Evolutionary conservation across 208 protist genomes (phyloP).

Genomic region (Acanthamoeba royreba): DNA sequence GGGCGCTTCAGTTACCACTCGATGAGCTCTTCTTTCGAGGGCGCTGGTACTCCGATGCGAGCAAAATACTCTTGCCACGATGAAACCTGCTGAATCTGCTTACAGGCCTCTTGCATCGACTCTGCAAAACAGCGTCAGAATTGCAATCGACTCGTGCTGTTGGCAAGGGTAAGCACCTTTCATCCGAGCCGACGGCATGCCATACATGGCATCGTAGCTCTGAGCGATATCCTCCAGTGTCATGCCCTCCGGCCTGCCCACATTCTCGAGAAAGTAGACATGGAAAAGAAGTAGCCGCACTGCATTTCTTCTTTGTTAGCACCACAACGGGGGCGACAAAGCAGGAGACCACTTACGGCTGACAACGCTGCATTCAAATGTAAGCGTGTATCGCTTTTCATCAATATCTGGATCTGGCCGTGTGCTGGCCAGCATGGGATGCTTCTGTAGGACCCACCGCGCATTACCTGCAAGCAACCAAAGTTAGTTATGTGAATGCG

Average conservation of each 20-base stretch:
- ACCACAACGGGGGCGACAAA: background rate
- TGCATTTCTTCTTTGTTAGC: background rate
- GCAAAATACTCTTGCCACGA: background rate
- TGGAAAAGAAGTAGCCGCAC: background rate
- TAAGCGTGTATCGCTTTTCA: background rate
- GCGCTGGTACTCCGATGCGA: background rate
- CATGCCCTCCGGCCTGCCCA: background rate
- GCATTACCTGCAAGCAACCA: background rate
- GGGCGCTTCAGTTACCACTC: too few relatives aligned
- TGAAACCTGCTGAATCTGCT: background rate
- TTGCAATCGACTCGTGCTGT: background rate
- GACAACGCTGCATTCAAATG: background rate
- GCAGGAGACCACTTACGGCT: background rate
- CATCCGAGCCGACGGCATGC: background rate
- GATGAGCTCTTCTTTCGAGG: background rate
- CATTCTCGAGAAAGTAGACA: background rate
- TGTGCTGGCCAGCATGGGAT: background rate
- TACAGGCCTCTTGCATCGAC: background rate
- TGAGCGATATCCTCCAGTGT: background rate
- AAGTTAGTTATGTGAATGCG: background rate
- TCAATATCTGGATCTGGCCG: background rate
- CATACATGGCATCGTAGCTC: background rate
- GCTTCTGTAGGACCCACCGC: background rate
- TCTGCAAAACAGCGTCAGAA: background rate
- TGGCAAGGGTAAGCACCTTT: too few relatives aligned